These are phyloP conservation scores for Hymenoscyphus infarciens DNA, from an alignment of 2,329 filamentous ascomycete species.

Conservation along the genomic window DNA sequence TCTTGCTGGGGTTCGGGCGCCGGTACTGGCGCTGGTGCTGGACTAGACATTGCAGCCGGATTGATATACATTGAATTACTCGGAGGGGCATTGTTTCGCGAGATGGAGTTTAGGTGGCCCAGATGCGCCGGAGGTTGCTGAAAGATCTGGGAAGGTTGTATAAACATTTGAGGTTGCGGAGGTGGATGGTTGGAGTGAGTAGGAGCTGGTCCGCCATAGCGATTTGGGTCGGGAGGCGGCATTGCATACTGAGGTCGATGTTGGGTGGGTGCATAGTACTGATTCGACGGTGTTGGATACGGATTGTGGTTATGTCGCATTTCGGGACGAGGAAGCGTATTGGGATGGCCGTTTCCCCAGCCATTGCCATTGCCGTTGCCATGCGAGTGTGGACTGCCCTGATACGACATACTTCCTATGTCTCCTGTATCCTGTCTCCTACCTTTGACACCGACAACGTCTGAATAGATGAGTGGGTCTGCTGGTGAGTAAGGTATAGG, in stretches of 20 bases:
- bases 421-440: background rate
- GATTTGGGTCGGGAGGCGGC: constrained; percentile 4
- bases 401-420: constrained; percentile 28
- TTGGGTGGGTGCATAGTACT: constrained; percentile 11
- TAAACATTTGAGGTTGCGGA: constrained; percentile 27
- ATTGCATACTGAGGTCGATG: constrained; percentile 20
- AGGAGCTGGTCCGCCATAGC: constrained; percentile 12
- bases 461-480: background rate
- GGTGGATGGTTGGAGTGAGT: constrained; percentile 10
- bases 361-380: constrained; percentile 22
- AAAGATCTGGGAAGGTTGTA: constrained; percentile 35
- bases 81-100: background rate
- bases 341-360: constrained; percentile 25
- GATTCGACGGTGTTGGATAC: constrained; percentile 12
- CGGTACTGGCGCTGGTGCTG: constrained; percentile 2
- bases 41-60: background rate
- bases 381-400: constrained; percentile 27
- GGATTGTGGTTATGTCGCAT: constrained; percentile 3
- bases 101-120: constrained; percentile 14
- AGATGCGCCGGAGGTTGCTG: constrained; percentile 21
- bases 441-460: background rate
- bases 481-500: no score
- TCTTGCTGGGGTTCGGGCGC: constrained; percentile 19
- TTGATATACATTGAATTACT: background rate
- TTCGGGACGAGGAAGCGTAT: constrained; percentile 18